Conservation (phyloP, 176 grass and related monocot genomes). For the Chloris gayana region DNA sequence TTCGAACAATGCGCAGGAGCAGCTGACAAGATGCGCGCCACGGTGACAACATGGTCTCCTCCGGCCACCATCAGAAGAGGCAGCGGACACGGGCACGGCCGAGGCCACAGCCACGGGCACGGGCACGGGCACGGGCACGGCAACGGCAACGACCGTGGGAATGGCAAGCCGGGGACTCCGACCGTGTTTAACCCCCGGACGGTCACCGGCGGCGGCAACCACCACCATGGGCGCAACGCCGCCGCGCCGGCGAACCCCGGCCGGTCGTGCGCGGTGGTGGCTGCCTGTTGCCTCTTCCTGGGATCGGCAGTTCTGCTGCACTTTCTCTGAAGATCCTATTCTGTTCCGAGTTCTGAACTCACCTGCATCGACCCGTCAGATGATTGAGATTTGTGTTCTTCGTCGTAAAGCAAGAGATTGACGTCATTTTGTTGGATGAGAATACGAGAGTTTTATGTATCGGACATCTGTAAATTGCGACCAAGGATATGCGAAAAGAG, state of each 20-base stretch:
- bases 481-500: too few relatives aligned
- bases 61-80: not conserved
- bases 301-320: not conserved
- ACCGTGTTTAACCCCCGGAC: constrained; percentile 8
- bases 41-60: not conserved
- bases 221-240: not conserved
- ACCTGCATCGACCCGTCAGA: too few relatives aligned
- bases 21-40: not conserved
- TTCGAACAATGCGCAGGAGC: not conserved
- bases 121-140: not conserved
- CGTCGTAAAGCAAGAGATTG: too few relatives aligned
- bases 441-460: too few relatives aligned
- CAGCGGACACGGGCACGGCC: not conserved
- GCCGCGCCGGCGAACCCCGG: not conserved
- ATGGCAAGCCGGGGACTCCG: not conserved
- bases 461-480: too few relatives aligned
- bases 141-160: not conserved
- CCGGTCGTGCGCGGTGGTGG: not conserved
- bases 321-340: not conserved
- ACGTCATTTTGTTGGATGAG: too few relatives aligned
- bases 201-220: not conserved
- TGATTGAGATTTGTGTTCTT: too few relatives aligned
- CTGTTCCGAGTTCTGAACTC: too few relatives aligned
- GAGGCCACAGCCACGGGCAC: not conserved
- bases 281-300: not conserved